A percentile compares a stretch with the other conserved stretches of the same genome.
phyloP scores from a whole-genome alignment of 2,329 filamentous ascomycete genomes.

The Pezicula rhizophila region DNA sequence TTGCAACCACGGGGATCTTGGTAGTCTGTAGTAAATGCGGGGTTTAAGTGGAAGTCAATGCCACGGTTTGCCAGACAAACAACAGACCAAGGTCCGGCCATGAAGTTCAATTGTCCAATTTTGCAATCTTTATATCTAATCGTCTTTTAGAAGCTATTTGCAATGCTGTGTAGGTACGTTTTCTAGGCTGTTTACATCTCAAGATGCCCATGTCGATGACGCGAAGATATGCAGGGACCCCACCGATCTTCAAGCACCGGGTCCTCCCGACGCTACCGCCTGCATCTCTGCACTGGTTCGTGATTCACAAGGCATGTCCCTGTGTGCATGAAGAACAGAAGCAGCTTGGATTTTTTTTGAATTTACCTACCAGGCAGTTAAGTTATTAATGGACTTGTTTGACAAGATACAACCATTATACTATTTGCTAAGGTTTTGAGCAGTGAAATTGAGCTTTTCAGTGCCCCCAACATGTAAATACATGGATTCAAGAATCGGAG shows the following conservation, averaged over 20 bases:
- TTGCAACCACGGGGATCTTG: constrained; percentile 52
- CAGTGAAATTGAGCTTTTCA: too few relatives aligned
- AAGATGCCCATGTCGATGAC: background rate
- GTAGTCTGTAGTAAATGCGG: constrained; percentile 52
- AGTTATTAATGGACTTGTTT: too few relatives aligned
- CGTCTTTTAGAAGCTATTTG: background rate
- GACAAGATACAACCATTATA: too few relatives aligned
- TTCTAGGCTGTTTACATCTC: too few relatives aligned
- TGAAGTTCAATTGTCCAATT: background rate
- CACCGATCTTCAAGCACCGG: background rate
- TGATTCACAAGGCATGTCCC: too few relatives aligned
- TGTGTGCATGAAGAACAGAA: too few relatives aligned
- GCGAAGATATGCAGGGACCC: background rate
- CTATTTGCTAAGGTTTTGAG: too few relatives aligned
- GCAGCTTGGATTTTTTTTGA: too few relatives aligned
- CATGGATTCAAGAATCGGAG: background rate
- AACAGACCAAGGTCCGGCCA: constrained; percentile 29
- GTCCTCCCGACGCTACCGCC: background rate
- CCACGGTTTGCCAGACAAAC: constrained; percentile 56
- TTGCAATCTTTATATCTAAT: background rate
- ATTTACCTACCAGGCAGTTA: too few relatives aligned
- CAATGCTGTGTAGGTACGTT: background rate
- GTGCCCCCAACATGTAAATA: background rate
- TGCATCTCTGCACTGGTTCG: too few relatives aligned
- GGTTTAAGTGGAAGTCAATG: constrained; percentile 55